phyloP scores from a whole-genome alignment of 2,329 filamentous ascomycete genomes.

The Sarocladium strictum region DNA sequence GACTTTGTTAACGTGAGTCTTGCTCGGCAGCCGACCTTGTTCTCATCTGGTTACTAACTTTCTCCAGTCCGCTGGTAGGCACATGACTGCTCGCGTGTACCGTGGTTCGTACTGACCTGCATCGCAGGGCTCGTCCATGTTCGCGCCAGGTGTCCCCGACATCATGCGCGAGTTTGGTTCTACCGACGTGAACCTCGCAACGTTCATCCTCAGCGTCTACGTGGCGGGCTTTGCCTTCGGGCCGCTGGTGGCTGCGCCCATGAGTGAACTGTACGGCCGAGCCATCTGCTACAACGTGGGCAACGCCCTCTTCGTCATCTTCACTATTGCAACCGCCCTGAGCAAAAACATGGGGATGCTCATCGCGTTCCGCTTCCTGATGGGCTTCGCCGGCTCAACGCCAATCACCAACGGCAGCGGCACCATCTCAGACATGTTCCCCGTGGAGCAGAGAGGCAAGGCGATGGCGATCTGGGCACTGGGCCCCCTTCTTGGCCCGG shows the following conservation, averaged over 20 bases:
- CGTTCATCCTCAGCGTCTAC: slow-evolving; percentile 39
- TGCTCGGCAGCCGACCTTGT: background rate
- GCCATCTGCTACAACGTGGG: slow-evolving; percentile 26
- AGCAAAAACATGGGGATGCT: slow-evolving; percentile 58
- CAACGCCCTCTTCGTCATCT: slow-evolving; percentile 53
- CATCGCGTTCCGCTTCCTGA: slow-evolving; percentile 56
- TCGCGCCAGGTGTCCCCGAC: slow-evolving; percentile 34
- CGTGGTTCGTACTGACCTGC: background rate
- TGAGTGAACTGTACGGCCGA: slow-evolving; percentile 57
- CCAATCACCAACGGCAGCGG: slow-evolving; percentile 63
- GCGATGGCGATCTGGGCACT: slow-evolving; percentile 61
- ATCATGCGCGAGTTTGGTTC: slow-evolving; percentile 39
- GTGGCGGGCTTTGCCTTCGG: slow-evolving; percentile 50
- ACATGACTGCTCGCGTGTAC: background rate
- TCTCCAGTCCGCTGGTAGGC: background rate
- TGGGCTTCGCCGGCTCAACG: slow-evolving; percentile 53
- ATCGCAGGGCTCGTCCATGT: slow-evolving; percentile 20
- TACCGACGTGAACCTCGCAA: slow-evolving; percentile 28
- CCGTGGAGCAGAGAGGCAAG: slow-evolving; percentile 51
- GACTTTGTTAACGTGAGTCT: slow-evolving; percentile 18
- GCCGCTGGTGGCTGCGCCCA: slow-evolving; percentile 56
- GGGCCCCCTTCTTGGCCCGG: slow-evolving; percentile 53
- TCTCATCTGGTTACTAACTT: background rate
- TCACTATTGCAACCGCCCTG: slow-evolving; percentile 34
- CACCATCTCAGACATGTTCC: slow-evolving; percentile 59